phyloP scores from a whole-genome alignment of 768 basidiomycete species.

The Pisolithus microcarpus region DNA sequence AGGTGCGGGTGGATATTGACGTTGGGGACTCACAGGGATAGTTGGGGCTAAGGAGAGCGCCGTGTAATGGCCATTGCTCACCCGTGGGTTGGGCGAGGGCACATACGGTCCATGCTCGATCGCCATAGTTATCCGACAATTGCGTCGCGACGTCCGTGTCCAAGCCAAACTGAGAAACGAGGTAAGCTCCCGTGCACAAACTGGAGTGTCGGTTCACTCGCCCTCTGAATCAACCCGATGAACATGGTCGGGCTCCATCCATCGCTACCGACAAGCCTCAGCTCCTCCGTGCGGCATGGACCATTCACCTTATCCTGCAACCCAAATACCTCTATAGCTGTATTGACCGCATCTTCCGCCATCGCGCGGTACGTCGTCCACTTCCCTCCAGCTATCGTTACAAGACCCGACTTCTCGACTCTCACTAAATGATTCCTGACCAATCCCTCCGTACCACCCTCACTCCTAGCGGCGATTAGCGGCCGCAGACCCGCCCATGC shows the following conservation, averaged over 20 bases:
- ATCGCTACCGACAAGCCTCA: slow-evolving; percentile 86
- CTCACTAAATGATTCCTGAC: slow-evolving; percentile 93
- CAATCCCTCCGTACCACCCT: slow-evolving; percentile 73
- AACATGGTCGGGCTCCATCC: slow-evolving; percentile 97
- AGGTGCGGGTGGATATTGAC: neutral
- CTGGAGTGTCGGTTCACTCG: slow-evolving; percentile 28
- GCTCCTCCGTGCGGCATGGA: slow-evolving; percentile 68
- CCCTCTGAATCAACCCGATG: slow-evolving; percentile 88
- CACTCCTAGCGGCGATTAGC: slow-evolving; percentile 81
- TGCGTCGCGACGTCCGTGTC: slow-evolving; percentile 91
- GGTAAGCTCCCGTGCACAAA: neutral
- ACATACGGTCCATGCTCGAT: slow-evolving; percentile 93
- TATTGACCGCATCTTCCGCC: slow-evolving; percentile 92
- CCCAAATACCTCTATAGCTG: slow-evolving; percentile 72
- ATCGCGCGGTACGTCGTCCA: slow-evolving; percentile 98
- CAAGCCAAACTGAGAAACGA: slow-evolving; percentile 61
- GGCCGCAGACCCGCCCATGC: slow-evolving; percentile 94
- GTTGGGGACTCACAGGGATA: slow-evolving; percentile 60
- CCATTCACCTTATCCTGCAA: slow-evolving; percentile 48
- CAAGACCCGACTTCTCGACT: slow-evolving; percentile 67
- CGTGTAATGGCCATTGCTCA: slow-evolving; percentile 80
- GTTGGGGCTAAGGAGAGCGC: slow-evolving; percentile 56
- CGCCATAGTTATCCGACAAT: slow-evolving; percentile 89
- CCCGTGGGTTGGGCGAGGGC: slow-evolving; percentile 73
- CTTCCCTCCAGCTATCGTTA: slow-evolving; percentile 96